Conservation (phyloP, 331 rosid species). For the Arachis monticola region DNA sequence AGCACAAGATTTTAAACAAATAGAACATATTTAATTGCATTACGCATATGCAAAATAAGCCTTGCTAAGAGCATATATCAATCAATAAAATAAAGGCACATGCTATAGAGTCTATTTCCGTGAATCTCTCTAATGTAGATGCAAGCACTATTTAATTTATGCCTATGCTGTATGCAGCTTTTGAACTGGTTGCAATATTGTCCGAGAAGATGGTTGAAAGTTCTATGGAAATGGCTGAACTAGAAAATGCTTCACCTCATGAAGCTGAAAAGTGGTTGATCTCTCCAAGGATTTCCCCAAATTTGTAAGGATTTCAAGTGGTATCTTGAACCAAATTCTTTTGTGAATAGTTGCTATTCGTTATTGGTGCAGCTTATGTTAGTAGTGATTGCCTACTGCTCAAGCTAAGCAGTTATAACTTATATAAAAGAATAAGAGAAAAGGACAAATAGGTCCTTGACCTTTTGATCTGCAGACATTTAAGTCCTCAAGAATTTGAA, state of each 20-base stretch:
- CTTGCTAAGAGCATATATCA: neutral
- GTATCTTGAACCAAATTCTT: conserved; percentile 12
- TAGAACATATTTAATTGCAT: neutral
- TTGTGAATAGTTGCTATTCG: conserved; percentile 19
- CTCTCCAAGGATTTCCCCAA: conserved; percentile 62
- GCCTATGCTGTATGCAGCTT: conserved; percentile 66
- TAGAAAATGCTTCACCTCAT: conserved; percentile 91
- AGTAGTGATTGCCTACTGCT: conserved; percentile 31
- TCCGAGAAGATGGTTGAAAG: conserved; percentile 80
- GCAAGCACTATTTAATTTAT: conserved; percentile 46
- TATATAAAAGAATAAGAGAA: too few species aligned
- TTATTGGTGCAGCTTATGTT: conserved; percentile 26
- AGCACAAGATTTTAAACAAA: neutral
- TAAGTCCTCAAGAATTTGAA: too few species aligned
- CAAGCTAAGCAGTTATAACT: conserved; percentile 3
- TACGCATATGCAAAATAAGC: neutral
- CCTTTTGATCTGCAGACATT: too few species aligned
- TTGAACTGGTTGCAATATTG: conserved; percentile 80
- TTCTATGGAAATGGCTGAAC: conserved; percentile 96
- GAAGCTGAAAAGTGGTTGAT: conserved; percentile 92
- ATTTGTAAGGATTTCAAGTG: conserved; percentile 51
- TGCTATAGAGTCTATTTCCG: conserved; percentile 15
- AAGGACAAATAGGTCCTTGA: too few species aligned
- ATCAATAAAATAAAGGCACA: neutral
- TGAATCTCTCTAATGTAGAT: conserved; percentile 12